Evolutionary conservation across 208 protist genomes (phyloP).

Genomic region (Wallacemonas collosoma): DNA sequence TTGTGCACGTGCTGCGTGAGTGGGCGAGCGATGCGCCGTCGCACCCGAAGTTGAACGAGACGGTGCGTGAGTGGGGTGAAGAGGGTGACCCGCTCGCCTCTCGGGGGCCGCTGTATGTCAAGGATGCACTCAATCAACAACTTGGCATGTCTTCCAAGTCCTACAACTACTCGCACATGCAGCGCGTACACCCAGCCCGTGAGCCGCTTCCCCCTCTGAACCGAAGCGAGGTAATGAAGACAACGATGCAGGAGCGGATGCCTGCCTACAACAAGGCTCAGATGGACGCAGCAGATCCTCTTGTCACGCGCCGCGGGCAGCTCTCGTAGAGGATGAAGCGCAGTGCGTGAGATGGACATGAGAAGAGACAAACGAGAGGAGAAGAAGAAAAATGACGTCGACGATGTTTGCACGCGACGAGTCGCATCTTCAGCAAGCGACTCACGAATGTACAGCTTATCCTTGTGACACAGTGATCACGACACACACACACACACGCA

Average conservation of each 20-base stretch:
- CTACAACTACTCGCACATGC: conserved; percentile 84
- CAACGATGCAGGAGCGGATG: conserved; percentile 48
- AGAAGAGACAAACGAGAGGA: neutral
- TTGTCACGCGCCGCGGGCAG: conserved; percentile 59
- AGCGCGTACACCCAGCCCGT: conserved; percentile 65
- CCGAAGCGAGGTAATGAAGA: conserved; percentile 58
- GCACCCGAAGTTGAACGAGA: conserved; percentile 63
- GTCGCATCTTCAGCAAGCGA: too few species aligned
- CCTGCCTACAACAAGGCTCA: conserved; percentile 31
- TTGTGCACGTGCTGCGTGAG: conserved; percentile 58
- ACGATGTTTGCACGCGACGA: too few species aligned
- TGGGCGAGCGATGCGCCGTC: conserved; percentile 66
- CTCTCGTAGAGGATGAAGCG: conserved; percentile 3
- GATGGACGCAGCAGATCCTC: conserved; percentile 46
- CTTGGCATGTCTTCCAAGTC: conserved; percentile 57
- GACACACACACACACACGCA: too few species aligned
- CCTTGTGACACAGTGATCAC: too few species aligned
- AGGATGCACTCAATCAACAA: conserved; percentile 56
- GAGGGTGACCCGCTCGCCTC: conserved; percentile 70
- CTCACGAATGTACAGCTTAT: too few species aligned
- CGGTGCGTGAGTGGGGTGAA: conserved; percentile 67
- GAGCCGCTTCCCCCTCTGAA: conserved; percentile 75
- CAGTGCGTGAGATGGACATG: neutral
- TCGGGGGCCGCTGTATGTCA: conserved; percentile 53
- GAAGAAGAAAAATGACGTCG: neutral